Evolutionary conservation across 2,329 filamentous ascomycete species (phyloP), one percentile per base, ranked within the genome.

Genomic region (Aspergillus ruber): DNA sequence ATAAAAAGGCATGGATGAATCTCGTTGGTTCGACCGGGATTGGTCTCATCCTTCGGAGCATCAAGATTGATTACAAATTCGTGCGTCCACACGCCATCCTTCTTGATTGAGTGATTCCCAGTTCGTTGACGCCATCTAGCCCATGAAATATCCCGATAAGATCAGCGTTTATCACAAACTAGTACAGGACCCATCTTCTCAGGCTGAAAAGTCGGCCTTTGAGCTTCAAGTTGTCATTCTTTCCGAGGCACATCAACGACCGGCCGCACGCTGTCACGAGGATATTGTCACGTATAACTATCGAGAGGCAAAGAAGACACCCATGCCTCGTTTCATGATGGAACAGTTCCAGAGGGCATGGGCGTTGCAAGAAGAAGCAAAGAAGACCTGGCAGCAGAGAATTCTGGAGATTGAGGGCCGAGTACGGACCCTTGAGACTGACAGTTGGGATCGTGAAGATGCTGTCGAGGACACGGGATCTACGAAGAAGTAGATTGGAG

Each of bases 91-190:
- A 29, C 3, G 5, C 9, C 10, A 12, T 18, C 29, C 20, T 6
- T 27, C 13, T 27, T 15, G 6, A 6, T 27, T 27, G 23, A 29
- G 40, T 7, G 13, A 12, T 15, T 17, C 21, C 21, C 13, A 27
- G 12, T 42, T 21, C 3, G 42, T 27, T 35, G 17, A 44, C 10
- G 12, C 39, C 33, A 10, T 48, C 42, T 55, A 89, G 86, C 88
- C 90, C 13, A 85, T 95, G 80, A 84, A 78, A 29, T 94, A 81
- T 66, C 90, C 90, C 0, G 90, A 95, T 66, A 79, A 80, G 43
- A 81, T 95, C 52, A 89, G 86, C 0, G 88, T 93, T 17, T 85
- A 91, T 58, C 89, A 95, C 70, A 90, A 85, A 64, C 78, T 95
- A 10, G 70, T 76, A 2, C 65, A 69, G 20, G 67, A 75, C 48